Conservation (phyloP, 1,139 yeast genomes). For the Geotrichum fermentans region DNA sequence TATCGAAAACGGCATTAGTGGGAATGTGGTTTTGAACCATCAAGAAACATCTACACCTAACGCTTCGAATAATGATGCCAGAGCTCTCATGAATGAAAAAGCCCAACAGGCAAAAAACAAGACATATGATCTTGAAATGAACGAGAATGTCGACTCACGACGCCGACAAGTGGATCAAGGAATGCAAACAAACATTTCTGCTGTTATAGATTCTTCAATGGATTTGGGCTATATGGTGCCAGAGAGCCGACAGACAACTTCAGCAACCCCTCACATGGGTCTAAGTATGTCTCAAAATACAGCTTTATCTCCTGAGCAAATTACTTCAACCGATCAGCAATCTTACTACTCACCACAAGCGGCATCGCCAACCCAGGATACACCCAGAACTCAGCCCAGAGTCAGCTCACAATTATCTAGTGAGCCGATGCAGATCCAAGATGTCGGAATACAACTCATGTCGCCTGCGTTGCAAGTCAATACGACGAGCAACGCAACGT, state of each 20-base stretch:
- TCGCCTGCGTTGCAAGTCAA: slow-evolving; percentile 1
- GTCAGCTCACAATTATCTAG: neutral
- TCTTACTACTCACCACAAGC: neutral
- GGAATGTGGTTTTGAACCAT: neutral
- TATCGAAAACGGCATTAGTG: neutral
- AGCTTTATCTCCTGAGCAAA: no score
- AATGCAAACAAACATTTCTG: neutral
- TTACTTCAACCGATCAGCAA: neutral
- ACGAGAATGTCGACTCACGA: neutral
- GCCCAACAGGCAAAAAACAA: neutral
- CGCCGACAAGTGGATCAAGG: neutral
- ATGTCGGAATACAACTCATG: slow-evolving; percentile 1
- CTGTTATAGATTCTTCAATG: neutral
- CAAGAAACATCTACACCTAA: no score
- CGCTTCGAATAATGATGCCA: no score
- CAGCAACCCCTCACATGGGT: neutral
- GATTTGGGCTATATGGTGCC: slow-evolving; percentile 2
- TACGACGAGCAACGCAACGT: neutral
- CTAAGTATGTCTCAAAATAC: neutral
- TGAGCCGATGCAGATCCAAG: slow-evolving; percentile 3
- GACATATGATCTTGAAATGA: neutral
- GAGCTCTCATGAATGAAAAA: no score
- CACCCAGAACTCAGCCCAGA: neutral
- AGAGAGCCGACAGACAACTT: neutral
- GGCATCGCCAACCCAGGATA: neutral